Evolutionary conservation across 371 early-diverging fungal genomes (phyloP).

Genomic region (Syncephalastrum sp.): DNA sequence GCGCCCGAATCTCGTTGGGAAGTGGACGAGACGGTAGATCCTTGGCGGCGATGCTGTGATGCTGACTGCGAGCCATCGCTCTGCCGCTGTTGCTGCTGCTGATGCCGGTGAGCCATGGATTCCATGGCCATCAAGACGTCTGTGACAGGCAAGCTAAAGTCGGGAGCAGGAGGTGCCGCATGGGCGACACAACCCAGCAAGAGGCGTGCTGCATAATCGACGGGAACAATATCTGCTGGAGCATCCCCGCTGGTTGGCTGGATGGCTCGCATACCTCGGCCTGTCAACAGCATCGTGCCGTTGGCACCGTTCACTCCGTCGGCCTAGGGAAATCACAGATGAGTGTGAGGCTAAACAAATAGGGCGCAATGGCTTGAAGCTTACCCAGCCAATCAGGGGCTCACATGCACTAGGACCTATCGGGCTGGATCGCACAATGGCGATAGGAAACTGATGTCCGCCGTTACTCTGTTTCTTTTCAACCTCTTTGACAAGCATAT

Average conservation of each 20-base stretch:
- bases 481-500: constrained; percentile 47
- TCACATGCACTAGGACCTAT: constrained; percentile 54
- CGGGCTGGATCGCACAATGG: constrained; percentile 53
- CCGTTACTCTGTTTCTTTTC: constrained; percentile 28
- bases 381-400: constrained; percentile 67
- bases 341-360: not conserved
- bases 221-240: constrained; percentile 56
- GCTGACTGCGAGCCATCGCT: not conserved
- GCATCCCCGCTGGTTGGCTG: constrained; percentile 33
- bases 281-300: constrained; percentile 37
- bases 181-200: constrained; percentile 42
- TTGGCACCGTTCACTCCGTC: constrained; percentile 63
- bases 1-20: constrained; percentile 8
- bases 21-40: not conserved
- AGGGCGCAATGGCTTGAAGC: not conserved
- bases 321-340: constrained; percentile 20
- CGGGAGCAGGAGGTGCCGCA: constrained; percentile 14
- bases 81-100: not conserved
- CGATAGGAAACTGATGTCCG: constrained; percentile 37
- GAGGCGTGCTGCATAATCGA: constrained; percentile 49
- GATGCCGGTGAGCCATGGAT: constrained; percentile 3
- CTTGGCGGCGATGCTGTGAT: no score
- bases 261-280: constrained; percentile 37
- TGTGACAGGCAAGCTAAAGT: constrained; percentile 8
- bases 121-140: constrained; percentile 1